Percentiles rank a stretch among this genome's conserved stretches.
phyloP scores from a whole-genome alignment of 257 asterid species.

The Knoxia roxburghii region DNA sequence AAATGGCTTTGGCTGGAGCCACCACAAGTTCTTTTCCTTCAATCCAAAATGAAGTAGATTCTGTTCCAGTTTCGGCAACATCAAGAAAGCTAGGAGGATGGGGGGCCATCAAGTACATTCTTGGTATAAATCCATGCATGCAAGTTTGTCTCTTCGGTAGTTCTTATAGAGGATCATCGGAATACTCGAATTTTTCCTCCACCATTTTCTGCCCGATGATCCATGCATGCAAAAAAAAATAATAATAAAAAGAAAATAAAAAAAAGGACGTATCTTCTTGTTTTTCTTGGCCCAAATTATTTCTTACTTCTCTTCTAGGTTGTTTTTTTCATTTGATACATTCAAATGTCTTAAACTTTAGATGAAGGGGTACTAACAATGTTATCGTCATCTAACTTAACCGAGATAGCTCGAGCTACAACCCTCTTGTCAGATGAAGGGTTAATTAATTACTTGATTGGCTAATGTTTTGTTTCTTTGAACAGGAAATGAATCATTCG shows the following conservation, averaged over 20 bases:
- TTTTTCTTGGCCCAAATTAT: too few relatives aligned
- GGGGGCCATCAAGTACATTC: slow-evolving; percentile 70
- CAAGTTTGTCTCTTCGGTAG: too few relatives aligned
- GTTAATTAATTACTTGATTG: neutral
- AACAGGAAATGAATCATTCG: slow-evolving; percentile 77
- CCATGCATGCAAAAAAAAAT: too few relatives aligned
- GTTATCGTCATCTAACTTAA: too few relatives aligned
- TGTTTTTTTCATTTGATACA: too few relatives aligned
- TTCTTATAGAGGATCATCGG: too few relatives aligned
- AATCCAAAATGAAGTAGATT: slow-evolving; percentile 2
- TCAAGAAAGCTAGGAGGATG: slow-evolving; percentile 47
- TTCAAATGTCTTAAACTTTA: too few relatives aligned
- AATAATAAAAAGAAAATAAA: too few relatives aligned
- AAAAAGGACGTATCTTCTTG: too few relatives aligned
- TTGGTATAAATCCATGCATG: slow-evolving; percentile 34
- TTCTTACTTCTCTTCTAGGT: too few relatives aligned
- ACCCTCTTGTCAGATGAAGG: neutral
- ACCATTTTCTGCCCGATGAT: neutral
- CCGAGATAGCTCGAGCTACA: neutral
- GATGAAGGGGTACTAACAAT: too few relatives aligned
- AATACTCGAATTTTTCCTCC: too few relatives aligned
- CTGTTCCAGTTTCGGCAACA: slow-evolving; percentile 22
- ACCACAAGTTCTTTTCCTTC: slow-evolving; percentile 18
- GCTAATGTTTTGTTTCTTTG: neutral
- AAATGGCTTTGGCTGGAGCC: neutral